Conservation (phyloP, 1,139 yeast species). For the Protomyces gravidus region DNA sequence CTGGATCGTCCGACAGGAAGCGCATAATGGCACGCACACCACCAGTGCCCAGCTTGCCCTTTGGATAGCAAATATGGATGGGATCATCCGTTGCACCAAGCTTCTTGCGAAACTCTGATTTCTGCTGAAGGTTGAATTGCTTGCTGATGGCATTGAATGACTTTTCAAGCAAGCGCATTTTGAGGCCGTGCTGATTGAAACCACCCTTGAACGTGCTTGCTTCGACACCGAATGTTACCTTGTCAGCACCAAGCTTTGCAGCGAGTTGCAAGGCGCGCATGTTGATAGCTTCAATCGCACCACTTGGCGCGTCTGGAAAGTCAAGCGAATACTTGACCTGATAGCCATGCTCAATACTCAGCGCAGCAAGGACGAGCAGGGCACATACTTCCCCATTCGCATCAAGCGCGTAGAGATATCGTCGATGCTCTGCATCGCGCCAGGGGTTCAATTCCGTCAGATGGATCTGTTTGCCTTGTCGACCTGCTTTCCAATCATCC, state of each 20-base stretch:
- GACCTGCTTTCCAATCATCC: slow-evolving; percentile 12
- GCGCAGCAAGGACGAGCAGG: slow-evolving; percentile 8
- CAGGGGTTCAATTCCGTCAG: slow-evolving; percentile 19
- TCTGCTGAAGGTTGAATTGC: slow-evolving; percentile 7
- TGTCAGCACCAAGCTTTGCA: slow-evolving; percentile 2
- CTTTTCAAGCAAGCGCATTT: background rate
- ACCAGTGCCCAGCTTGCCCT: slow-evolving; percentile 6
- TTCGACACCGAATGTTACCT: slow-evolving; percentile 11
- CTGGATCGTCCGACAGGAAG: slow-evolving; percentile 6
- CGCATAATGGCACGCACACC: slow-evolving; percentile 10
- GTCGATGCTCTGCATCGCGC: slow-evolving; percentile 8
- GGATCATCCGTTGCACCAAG: slow-evolving; percentile 14
- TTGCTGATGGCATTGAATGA: slow-evolving; percentile 8
- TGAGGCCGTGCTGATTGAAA: slow-evolving; percentile 4
- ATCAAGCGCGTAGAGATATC: slow-evolving; percentile 5
- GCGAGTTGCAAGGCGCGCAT: slow-evolving; percentile 6
- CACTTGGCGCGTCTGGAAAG: slow-evolving; percentile 14
- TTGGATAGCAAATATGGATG: slow-evolving; percentile 5
- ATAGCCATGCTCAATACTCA: slow-evolving; percentile 7
- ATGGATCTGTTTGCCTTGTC: slow-evolving; percentile 17
- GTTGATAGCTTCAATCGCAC: slow-evolving; percentile 8
- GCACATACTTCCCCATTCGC: slow-evolving; percentile 5
- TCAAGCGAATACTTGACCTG: slow-evolving; percentile 17
- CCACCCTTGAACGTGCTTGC: slow-evolving; percentile 1
- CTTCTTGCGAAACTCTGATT: slow-evolving; percentile 6